phyloP scores from a whole-genome alignment of 768 basidiomycete genomes.

The Suillus clintonianus region DNA sequence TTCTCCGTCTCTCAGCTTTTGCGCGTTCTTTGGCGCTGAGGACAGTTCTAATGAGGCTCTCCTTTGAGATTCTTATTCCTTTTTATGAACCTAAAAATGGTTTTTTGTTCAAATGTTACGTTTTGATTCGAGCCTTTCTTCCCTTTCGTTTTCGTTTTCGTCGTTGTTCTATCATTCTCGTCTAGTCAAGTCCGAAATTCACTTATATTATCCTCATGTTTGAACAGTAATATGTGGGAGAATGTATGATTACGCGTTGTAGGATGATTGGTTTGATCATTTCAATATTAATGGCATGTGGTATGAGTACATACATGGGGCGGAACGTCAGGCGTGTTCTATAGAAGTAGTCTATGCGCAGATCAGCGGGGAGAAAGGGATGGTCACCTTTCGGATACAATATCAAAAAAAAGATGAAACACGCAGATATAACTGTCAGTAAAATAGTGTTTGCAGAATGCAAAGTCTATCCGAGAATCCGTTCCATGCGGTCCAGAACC shows the following conservation, averaged over 20 bases:
- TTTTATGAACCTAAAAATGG: constrained; percentile 25
- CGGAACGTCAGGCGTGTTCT: neutral
- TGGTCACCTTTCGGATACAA: neutral
- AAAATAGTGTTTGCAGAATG: neutral
- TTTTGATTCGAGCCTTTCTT: neutral
- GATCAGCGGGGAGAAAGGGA: neutral
- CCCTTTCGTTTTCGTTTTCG: neutral
- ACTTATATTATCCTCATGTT: neutral
- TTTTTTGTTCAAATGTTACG: constrained; percentile 11
- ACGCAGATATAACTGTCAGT: neutral
- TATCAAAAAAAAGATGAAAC: neutral
- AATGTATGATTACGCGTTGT: neutral
- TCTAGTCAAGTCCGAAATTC: constrained; percentile 1
- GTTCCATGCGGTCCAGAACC: constrained; percentile 69
- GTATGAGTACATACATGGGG: neutral
- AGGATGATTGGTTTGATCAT: neutral
- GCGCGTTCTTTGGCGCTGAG: constrained; percentile 4
- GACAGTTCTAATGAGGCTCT: constrained; percentile 21
- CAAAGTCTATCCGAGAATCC: constrained; percentile 34
- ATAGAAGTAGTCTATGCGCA: neutral
- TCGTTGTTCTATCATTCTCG: neutral
- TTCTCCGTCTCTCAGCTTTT: neutral
- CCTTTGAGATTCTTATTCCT: constrained; percentile 33
- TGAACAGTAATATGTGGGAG: constrained; percentile 2
- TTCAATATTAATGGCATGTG: neutral